These are phyloP conservation scores for Ustanciosporium gigantosporum DNA, from an alignment of 1,284 basidiomycete species.

Conservation along the genomic window DNA sequence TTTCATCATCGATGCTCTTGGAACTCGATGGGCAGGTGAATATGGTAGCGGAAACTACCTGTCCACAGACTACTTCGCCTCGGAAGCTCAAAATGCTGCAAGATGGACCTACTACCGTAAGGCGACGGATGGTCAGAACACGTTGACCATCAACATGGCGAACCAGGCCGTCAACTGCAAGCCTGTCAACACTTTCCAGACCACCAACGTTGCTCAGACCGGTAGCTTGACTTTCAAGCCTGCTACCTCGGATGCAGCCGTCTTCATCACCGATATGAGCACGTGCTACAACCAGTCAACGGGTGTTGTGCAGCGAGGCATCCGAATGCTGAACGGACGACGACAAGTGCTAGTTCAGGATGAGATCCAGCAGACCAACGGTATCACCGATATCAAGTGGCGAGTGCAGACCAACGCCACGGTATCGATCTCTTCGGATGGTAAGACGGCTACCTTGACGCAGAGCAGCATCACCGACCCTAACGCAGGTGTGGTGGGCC, in stretches of 20 bases:
- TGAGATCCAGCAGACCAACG: slow-evolving; percentile 56
- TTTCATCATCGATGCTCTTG: slow-evolving; percentile 92
- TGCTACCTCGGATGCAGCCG: slow-evolving; percentile 75
- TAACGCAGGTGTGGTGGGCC: slow-evolving; percentile 66
- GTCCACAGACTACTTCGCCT: slow-evolving; percentile 60
- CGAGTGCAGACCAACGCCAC: slow-evolving; percentile 92
- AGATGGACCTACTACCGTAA: slow-evolving; percentile 74
- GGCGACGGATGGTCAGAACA: slow-evolving; percentile 96
- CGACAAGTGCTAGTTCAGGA: slow-evolving; percentile 76
- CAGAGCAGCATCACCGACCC: slow-evolving; percentile 67
- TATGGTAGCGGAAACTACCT: slow-evolving; percentile 86
- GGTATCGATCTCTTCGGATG: slow-evolving; percentile 55
- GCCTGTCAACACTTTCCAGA: slow-evolving; percentile 69
- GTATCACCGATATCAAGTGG: slow-evolving; percentile 71
- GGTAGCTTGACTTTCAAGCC: slow-evolving; percentile 70
- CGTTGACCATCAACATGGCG: slow-evolving; percentile 73
- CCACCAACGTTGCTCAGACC: slow-evolving; percentile 73
- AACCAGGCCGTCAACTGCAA: slow-evolving; percentile 80
- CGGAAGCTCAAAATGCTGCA: slow-evolving; percentile 36
- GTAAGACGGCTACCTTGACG: slow-evolving; percentile 69
- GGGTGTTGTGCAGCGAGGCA: slow-evolving; percentile 78
- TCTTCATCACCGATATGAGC: slow-evolving; percentile 78
- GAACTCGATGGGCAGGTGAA: slow-evolving; percentile 93
- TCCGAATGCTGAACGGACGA: slow-evolving; percentile 82
- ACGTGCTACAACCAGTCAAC: slow-evolving; percentile 72